Base-by-base conservation (phyloP, 1,139 yeast genomes). In the Meyerozyma guilliermondii region DNA sequence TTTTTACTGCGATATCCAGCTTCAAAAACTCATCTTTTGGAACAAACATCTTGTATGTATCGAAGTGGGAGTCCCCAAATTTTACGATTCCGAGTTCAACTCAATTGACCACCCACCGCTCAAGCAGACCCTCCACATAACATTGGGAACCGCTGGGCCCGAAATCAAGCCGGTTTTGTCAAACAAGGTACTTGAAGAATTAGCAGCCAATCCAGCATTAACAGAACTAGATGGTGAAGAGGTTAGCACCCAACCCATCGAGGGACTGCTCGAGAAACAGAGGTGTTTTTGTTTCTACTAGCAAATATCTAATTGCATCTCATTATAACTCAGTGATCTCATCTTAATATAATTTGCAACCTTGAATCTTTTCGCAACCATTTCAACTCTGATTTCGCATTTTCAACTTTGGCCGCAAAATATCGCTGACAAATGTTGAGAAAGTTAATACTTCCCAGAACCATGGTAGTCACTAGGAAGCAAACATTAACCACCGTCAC, bases 41-140 rank as follows among this genome's bases (percentile, higher is more conserved):
- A 68, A 76, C 41, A 63, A 68, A 1, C 66, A 70, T 29, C 70
- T 84, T 13, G 66, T 84, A 43, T 81, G 94, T 24, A 60, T 86
- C 2, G 62, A 71, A 20, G 89, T 80, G 1, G 65, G 67, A 5
- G 49, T 81, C 3, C 34, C 58, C 1, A 50, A 52, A 11, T 54
- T 73, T 7, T 50, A 44, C 13, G 58, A 66, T 27, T 42, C 50
- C 2, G 43, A 50, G 6, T 60, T 55, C 1, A 49, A 56, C 1
- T 41, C 60, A 1, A 51, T 72, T 7, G 54, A 54, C 45, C 5
- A 65, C 62, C 40, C 49, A 2, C 46, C 60, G 5, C 62, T 74
- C 2, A 86, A 81, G 53, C 56, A 60, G 40, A 57, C 59, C 46
- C 74, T 84, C 0, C 98, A 92, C 59, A 76, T 91, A 26, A 91